Percentiles rank a stretch among this genome's conserved stretches.
Evolutionary conservation across 1,139 yeast genomes (phyloP).

Genomic region (Hyphopichia khmerensis): DNA sequence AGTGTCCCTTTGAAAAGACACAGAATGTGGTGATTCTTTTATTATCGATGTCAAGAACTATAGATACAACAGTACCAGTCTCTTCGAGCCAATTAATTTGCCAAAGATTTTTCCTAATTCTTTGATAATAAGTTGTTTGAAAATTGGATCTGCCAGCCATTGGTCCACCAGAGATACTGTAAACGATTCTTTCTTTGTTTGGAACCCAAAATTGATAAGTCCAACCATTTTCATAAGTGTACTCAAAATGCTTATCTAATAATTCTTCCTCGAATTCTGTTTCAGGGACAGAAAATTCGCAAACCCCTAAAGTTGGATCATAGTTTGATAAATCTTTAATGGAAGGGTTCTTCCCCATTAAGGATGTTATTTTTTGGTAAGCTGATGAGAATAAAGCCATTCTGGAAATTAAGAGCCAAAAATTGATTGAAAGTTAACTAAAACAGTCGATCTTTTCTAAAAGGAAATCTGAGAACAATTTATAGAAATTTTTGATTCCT

Average conservation of each 20-base stretch:
- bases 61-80: slow-evolving; percentile 5
- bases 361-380: neutral
- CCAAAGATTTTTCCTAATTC: slow-evolving; percentile 6
- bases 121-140: slow-evolving; percentile 6
- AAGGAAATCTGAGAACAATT: no score
- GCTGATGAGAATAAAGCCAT: neutral
- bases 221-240: slow-evolving; percentile 7
- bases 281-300: slow-evolving; percentile 2
- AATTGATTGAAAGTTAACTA: no score
- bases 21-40: neutral
- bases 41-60: neutral
- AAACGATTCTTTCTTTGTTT: slow-evolving; percentile 5
- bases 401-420: no score
- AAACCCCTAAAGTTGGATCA: neutral
- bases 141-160: slow-evolving; percentile 7
- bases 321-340: neutral
- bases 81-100: slow-evolving; percentile 6
- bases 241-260: slow-evolving; percentile 5
- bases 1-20: slow-evolving; percentile 1
- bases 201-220: slow-evolving; percentile 7
- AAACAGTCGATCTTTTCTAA: no score
- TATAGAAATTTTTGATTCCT: no score
- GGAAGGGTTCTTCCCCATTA: neutral
- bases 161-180: slow-evolving; percentile 7
- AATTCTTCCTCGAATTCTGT: slow-evolving; percentile 5